These are phyloP conservation scores for Metschnikowia kofuensis DNA, from an alignment of 805 yeast genomes.

Conservation along the genomic window DNA sequence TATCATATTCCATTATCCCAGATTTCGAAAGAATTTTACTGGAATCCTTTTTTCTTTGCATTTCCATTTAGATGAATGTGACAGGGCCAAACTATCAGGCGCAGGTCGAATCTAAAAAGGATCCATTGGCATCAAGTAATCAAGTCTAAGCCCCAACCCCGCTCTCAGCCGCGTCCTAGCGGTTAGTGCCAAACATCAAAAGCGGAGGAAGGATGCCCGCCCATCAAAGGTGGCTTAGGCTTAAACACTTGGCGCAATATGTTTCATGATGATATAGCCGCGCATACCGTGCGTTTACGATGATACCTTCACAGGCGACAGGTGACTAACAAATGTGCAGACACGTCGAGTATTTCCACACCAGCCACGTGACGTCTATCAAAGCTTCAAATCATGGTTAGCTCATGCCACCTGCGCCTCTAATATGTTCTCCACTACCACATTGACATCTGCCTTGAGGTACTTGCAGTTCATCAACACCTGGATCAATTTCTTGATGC, in stretches of 20 bases:
- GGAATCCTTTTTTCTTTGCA: too few relatives aligned
- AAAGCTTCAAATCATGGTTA: neutral
- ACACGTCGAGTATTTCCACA: neutral
- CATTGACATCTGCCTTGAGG: slow-evolving; percentile 35
- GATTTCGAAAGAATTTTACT: too few relatives aligned
- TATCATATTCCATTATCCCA: too few relatives aligned
- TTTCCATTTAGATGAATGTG: too few relatives aligned
- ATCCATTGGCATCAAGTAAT: too few relatives aligned
- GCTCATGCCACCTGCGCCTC: slow-evolving; percentile 28
- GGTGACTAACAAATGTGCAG: neutral
- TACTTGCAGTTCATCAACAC: slow-evolving; percentile 42
- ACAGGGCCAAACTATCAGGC: too few relatives aligned
- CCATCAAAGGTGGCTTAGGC: neutral
- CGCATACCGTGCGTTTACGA: slow-evolving; percentile 5
- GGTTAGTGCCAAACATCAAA: slow-evolving; percentile 1
- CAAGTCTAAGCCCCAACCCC: neutral
- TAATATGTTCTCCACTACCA: slow-evolving; percentile 40
- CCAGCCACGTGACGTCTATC: slow-evolving; percentile 2
- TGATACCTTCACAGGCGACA: neutral
- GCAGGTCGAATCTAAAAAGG: too few relatives aligned
- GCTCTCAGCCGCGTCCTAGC: neutral
- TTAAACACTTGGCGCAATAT: neutral
- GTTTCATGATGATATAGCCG: neutral
- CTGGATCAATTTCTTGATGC: slow-evolving; percentile 41
- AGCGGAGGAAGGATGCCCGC: slow-evolving; percentile 2